Base-by-base conservation (phyloP, 768 basidiomycete genomes). In the Gloeostereum incarnatum region DNA sequence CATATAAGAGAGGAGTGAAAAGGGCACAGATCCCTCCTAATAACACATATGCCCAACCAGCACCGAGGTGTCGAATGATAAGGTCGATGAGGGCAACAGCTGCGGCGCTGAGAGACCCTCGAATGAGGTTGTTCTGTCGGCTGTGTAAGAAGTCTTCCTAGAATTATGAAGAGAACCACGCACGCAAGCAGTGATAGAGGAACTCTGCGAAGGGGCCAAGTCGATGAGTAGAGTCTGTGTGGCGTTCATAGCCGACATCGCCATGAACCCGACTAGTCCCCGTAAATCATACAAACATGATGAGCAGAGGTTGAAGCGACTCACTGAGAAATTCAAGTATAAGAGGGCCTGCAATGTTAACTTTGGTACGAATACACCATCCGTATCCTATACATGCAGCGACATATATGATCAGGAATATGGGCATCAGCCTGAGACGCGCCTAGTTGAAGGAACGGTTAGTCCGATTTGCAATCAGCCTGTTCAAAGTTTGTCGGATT, bases 11-110 rank as follows among this genome's bases (percentile, higher is more conserved):
- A 0, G 81, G 81, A 3, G 63, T 45, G 16, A 63, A 58, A 0
- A 71, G 46, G 6, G 73, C 41, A 37, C 66, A 59, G 22, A 81
- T 49, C 3, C 68, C 69, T 3, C 63, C 68, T n/a, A 83, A 60
- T 9, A 84, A 54, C 20, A 76, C 61, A 48, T 81, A 86, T 3
- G 82, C 74, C 79, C 80, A 86, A 5, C 82, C 82, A 4, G 66
- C 47, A 9, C 75, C 74, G 14, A 87, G 58, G 2, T 63, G 69
- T n/a, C 65, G 62, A 24, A 83, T 57, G 18, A 84, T 69, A 8
- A 75, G 53, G 40, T 83, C 69, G 30, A 85, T 73, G 14, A 79
- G 63, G 2, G 83, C 75, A 5, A 85, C 76, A 23, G 71, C 49
- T 0, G 58, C 63, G 2, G 82, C 83, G 35, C 75, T 75, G 29